These are phyloP conservation scores for Clavaria fumosa DNA, from an alignment of 768 basidiomycete genomes.

Conservation along the genomic window DNA sequence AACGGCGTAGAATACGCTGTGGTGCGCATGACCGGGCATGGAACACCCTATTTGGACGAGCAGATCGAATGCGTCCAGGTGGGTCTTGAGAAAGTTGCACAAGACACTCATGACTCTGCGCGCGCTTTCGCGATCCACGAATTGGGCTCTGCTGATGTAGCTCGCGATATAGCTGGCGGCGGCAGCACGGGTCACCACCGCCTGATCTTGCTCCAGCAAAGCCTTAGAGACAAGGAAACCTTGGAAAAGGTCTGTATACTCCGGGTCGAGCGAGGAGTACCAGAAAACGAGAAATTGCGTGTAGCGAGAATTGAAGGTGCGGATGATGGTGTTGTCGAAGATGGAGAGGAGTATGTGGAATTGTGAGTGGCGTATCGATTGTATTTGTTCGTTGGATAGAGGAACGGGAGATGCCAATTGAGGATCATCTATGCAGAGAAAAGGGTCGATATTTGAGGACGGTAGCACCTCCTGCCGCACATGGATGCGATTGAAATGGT, in stretches of 20 bases:
- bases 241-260: constrained; percentile 86
- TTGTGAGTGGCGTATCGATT: constrained; percentile 36
- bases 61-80: constrained; percentile 51
- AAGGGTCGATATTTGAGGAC: constrained; percentile 18
- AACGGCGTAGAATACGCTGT: constrained; percentile 83
- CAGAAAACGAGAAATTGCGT: constrained; percentile 96
- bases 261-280: constrained; percentile 78
- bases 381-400: constrained; percentile 12
- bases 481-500: constrained; percentile 55
- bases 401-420: constrained; percentile 2
- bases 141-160: constrained; percentile 81
- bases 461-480: constrained; percentile 14
- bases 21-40: constrained; percentile 21
- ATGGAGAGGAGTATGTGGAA: constrained; percentile 84
- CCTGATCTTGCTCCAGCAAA: constrained; percentile 34
- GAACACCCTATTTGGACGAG: constrained; percentile 23
- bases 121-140: constrained; percentile 62
- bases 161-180: constrained; percentile 89
- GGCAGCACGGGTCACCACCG: constrained; percentile 74
- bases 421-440: constrained; percentile 6
- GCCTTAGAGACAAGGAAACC: constrained; percentile 91
- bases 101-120: constrained; percentile 65
- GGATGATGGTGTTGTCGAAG: constrained; percentile 86
- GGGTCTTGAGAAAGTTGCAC: constrained; percentile 69
- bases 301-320: constrained; percentile 93